Evolutionary conservation across 2,329 filamentous ascomycete species (phyloP).

Genomic region (Aspergillus phoenicis): DNA sequence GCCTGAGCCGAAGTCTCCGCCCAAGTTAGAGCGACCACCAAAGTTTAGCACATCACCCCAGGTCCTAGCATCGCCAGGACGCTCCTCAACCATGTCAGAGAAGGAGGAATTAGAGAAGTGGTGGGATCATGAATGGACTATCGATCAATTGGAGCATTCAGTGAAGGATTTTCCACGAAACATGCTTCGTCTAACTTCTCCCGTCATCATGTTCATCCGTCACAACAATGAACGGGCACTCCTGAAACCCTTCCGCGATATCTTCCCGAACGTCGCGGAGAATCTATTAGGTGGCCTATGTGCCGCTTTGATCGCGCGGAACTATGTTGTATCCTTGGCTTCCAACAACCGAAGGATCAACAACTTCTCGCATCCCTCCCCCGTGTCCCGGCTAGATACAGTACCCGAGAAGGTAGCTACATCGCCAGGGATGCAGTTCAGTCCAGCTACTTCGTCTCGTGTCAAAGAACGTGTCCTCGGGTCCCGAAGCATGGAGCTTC

Average conservation of each 20-base stretch:
- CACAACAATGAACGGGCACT: constrained; percentile 40
- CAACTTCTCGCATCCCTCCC: constrained; percentile 21
- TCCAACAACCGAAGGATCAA: constrained; percentile 27
- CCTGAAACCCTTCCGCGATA: constrained; percentile 38
- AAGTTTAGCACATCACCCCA: constrained; percentile 20
- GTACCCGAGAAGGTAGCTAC: constrained; percentile 38
- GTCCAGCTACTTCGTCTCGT: constrained; percentile 27
- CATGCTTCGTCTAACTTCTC: constrained; percentile 42
- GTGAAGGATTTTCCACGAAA: constrained; percentile 39
- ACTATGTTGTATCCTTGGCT: constrained; percentile 40
- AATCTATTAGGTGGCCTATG: constrained; percentile 41
- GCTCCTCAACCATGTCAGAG: constrained; percentile 28
- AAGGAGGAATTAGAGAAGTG: constrained; percentile 35
- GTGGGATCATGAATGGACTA: constrained; percentile 45
- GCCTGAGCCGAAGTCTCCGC: constrained; percentile 20
- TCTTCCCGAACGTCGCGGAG: constrained; percentile 39
- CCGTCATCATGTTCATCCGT: constrained; percentile 42
- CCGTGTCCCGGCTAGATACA: constrained; percentile 31
- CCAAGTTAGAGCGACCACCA: constrained; percentile 25
- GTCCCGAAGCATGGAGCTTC: constrained; percentile 34
- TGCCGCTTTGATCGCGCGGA: constrained; percentile 40
- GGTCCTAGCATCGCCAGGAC: constrained; percentile 19
- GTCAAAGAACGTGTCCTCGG: constrained; percentile 35
- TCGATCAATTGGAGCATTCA: constrained; percentile 42
- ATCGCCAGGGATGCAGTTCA: constrained; percentile 37